These are phyloP conservation scores for Aspergillus caelatus DNA, from an alignment of 2,329 filamentous ascomycete genomes.

Conservation along the genomic window DNA sequence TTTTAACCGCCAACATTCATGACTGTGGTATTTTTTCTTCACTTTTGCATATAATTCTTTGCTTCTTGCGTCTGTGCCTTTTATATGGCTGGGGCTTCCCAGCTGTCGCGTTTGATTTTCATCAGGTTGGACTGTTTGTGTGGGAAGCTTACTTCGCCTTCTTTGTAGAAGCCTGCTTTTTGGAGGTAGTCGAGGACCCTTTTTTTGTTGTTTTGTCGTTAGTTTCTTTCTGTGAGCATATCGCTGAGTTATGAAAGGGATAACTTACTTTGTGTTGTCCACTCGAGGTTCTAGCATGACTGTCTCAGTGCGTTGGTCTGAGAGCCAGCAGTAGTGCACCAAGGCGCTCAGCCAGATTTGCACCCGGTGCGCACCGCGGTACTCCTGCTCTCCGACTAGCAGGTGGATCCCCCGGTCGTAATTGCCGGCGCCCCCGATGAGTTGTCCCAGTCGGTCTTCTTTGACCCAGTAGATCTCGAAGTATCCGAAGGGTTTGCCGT, in stretches of 20 bases:
- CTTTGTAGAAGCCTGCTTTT: constrained; percentile 77
- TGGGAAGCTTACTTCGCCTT: constrained; percentile 81
- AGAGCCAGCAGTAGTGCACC: constrained; percentile 81
- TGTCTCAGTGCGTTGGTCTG: constrained; percentile 78
- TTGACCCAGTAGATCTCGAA: constrained; percentile 99
- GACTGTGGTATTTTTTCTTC: neutral
- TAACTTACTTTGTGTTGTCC: constrained; percentile 80
- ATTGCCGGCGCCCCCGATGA: constrained; percentile 69
- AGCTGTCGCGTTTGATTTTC: constrained; percentile 76
- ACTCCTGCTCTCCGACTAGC: constrained; percentile 89
- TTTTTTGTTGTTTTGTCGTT: constrained; percentile 36
- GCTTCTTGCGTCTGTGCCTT: neutral
- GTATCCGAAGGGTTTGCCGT: constrained; percentile 92
- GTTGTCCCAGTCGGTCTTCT: constrained; percentile 76
- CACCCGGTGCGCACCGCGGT: constrained; percentile 75
- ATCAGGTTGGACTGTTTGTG: constrained; percentile 92
- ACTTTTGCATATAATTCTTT: constrained; percentile 1
- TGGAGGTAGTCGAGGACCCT: constrained; percentile 71
- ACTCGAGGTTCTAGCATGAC: constrained; percentile 87
- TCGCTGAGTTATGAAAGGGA: neutral
- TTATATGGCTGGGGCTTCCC: constrained; percentile 69
- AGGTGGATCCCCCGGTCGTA: constrained; percentile 90
- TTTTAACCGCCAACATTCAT: neutral
- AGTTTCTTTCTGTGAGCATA: constrained; percentile 7
- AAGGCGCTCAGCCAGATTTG: constrained; percentile 80